These are phyloP conservation scores for Nigrospora osmanthi DNA, from an alignment of 2,329 filamentous ascomycete genomes.

Conservation along the genomic window DNA sequence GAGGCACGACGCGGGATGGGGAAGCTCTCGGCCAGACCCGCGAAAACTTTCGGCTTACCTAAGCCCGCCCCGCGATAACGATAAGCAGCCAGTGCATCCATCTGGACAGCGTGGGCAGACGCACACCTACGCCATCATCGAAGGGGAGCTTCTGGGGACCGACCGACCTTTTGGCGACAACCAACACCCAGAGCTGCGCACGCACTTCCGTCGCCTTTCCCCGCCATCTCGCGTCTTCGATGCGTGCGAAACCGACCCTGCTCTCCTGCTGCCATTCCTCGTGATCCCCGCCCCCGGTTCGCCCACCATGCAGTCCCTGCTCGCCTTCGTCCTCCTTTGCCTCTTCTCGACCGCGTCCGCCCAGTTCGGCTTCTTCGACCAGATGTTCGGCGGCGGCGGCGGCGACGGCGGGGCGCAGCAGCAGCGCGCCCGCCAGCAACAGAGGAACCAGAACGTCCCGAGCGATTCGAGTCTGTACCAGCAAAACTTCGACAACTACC, in stretches of 20 bases:
- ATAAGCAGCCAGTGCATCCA: constrained; percentile 13
- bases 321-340: constrained; percentile 35
- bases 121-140: no score
- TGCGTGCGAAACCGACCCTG: no score
- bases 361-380: constrained; percentile 96
- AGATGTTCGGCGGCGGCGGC: constrained; percentile 74
- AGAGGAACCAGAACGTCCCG: constrained; percentile 65
- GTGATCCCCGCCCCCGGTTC: neutral
- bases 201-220: no score
- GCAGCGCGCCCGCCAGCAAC: constrained; percentile 47
- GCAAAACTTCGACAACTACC: constrained; percentile 44
- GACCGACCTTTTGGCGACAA: no score
- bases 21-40: constrained; percentile 1
- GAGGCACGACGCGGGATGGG: no score
- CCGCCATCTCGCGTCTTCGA: no score
- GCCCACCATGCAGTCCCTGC: constrained; percentile 21
- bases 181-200: no score
- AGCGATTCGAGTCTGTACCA: constrained; percentile 76
- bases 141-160: neutral
- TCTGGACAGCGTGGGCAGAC: constrained; percentile 12
- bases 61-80: constrained; percentile 10
- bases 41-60: constrained; percentile 9
- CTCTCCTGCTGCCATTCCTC: no score
- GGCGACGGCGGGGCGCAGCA: constrained; percentile 20
- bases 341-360: constrained; percentile 53